Evolutionary conservation across 129 eudicot genomes (phyloP), one percentile per base, ranked within the genome.

Genomic region (Arctium minus): DNA sequence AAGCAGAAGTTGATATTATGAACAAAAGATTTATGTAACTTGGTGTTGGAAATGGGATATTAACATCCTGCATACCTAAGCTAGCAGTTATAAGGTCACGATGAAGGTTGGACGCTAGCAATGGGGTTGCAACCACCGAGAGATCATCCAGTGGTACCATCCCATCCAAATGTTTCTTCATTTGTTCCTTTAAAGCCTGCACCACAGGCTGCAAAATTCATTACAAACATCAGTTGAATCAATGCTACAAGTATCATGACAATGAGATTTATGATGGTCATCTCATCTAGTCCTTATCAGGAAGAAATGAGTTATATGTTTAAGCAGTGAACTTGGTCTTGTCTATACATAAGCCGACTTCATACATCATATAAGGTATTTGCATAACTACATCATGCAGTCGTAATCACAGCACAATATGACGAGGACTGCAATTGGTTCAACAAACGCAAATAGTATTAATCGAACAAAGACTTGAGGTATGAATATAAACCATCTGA

Each of bases 401-500:
- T 40, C 46, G 27, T 22, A 22, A 22, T 22, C 27, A 44, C 8
- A 44, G 50, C 50, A 44, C 50, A 17, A 56, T 39, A 8, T 17
- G 10, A 18, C 4, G 22, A 77, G 65, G 78, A 77, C 40, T 9
- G 8, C 65, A 53, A 64, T 18, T 22, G 70, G 12, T 18, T 64
- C 32, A 22, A 6, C 8, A 64, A 27, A 64, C 6, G 12, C 9
- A 64, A 27, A 7, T 1, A 64, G 6, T 22, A 1, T n/a, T 64
- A 64, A 7, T 64, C 1, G 30, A 64, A 6, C 4, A 67, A 67
- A 22, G 32, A 67, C 12, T 67, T 76, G 9, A 78, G 56, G 29
- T 65, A 42, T 65, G 72, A 79, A 80, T 65, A 79, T 88, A 46
- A 36, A 96, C 99, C 97, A 75, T 90, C 50, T 93, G 98, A 80